Percentiles rank a stretch among this genome's conserved stretches.
phyloP scores from a whole-genome alignment of 2,329 filamentous ascomycete species.

The Colletotrichum tropicale region DNA sequence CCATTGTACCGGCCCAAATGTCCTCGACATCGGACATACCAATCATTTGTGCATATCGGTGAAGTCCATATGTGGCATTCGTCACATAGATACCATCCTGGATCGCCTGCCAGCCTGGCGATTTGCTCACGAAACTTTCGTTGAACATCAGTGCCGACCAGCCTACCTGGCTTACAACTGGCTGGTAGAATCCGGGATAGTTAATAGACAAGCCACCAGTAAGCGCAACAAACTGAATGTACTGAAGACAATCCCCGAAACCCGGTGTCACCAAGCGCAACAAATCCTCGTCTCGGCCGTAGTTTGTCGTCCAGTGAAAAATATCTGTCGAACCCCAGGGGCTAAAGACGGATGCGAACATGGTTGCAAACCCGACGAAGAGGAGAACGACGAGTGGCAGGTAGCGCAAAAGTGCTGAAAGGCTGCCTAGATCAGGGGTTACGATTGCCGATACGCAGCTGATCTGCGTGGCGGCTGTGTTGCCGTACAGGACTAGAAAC shows the following conservation, averaged over 20 bases:
- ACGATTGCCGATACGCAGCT: slow-evolving; percentile 83
- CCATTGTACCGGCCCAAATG: slow-evolving; percentile 92
- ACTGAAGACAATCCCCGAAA: slow-evolving; percentile 95
- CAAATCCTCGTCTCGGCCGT: slow-evolving; percentile 90
- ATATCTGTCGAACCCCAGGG: slow-evolving; percentile 92
- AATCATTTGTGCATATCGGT: slow-evolving; percentile 78
- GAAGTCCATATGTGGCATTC: slow-evolving; percentile 79
- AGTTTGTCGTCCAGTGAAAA: slow-evolving; percentile 98
- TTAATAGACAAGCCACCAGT: slow-evolving; percentile 86
- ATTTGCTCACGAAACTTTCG: slow-evolving; percentile 79
- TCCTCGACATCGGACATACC: slow-evolving; percentile 80
- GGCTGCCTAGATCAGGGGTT: slow-evolving; percentile 78
- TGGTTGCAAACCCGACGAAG: slow-evolving; percentile 80
- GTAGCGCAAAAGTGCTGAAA: slow-evolving; percentile 74
- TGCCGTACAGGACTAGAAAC: slow-evolving; percentile 77
- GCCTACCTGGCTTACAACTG: slow-evolving; percentile 81
- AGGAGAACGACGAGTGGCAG: slow-evolving; percentile 80
- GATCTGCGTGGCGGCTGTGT: slow-evolving; percentile 65
- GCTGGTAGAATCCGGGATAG: slow-evolving; percentile 95
- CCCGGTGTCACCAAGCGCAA: slow-evolving; percentile 92
- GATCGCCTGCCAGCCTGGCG: slow-evolving; percentile 68
- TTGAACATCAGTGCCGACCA: slow-evolving; percentile 97
- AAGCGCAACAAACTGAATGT: slow-evolving; percentile 90
- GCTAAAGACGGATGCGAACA: slow-evolving; percentile 85
- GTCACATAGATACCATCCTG: slow-evolving; percentile 87